phyloP scores from a whole-genome alignment of 129 eudicot species.

The Lactuca sativa region DNA sequence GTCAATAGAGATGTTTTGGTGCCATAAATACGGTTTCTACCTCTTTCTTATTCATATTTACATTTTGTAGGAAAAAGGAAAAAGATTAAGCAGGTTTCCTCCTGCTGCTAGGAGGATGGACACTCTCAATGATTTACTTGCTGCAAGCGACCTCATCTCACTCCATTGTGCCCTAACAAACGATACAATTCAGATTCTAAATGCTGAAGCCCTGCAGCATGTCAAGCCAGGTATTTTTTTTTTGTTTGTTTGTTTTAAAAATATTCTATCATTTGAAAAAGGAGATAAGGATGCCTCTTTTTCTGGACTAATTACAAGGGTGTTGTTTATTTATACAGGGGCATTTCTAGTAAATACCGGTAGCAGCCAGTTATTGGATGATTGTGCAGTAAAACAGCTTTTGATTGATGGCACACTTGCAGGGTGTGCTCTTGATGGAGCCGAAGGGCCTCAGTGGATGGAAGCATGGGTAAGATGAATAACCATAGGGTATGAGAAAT shows the following conservation, averaged over 20 bases:
- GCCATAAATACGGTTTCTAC: conserved; percentile 4
- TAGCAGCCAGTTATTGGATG: conserved; percentile 97
- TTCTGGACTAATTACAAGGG: conserved; percentile 10
- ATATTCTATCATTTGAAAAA: background rate
- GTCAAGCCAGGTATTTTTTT: conserved; percentile 69
- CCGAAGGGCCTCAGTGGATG: conserved; percentile 99
- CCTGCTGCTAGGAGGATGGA: conserved; percentile 99
- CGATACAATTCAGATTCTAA: conserved; percentile 89
- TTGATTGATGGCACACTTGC: conserved; percentile 96
- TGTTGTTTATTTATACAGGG: conserved; percentile 51
- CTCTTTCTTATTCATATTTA: conserved; percentile 1
- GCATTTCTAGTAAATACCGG: conserved; percentile 96
- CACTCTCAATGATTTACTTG: conserved; percentile 94
- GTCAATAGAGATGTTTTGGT: background rate
- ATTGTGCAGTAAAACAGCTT: conserved; percentile 98
- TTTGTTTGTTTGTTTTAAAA: background rate
- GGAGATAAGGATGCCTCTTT: conserved; percentile 11
- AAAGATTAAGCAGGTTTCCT: conserved; percentile 69
- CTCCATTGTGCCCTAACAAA: conserved; percentile 92
- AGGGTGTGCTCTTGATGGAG: conserved; percentile 99
- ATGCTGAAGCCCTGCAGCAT: conserved; percentile 93
- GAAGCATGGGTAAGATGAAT: conserved; percentile 99
- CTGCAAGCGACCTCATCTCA: conserved; percentile 97
- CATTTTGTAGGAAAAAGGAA: conserved; percentile 60
- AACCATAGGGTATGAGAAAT: conserved; percentile 53